These are phyloP conservation scores for Aspergillus jensenii DNA, from an alignment of 2,329 filamentous ascomycete species.

Conservation along the genomic window DNA sequence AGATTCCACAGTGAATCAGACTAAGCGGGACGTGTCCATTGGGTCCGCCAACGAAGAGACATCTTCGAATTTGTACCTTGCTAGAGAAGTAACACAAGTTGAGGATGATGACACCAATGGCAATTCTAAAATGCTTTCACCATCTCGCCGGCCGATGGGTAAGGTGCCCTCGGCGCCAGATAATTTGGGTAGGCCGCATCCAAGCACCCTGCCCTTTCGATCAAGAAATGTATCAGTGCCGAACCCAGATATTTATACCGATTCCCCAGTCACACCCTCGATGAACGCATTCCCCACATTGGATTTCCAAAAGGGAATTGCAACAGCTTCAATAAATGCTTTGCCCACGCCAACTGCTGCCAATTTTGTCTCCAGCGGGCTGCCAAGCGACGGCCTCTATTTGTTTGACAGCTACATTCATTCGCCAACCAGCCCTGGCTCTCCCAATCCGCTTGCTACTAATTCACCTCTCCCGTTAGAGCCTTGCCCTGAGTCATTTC, in stretches of 20 bases:
- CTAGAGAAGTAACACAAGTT: slow-evolving; percentile 47
- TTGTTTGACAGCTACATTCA: slow-evolving; percentile 85
- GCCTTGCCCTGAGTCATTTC: slow-evolving; percentile 82
- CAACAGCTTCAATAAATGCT: slow-evolving; percentile 57
- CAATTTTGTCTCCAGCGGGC: slow-evolving; percentile 57
- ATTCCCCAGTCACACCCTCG: slow-evolving; percentile 72
- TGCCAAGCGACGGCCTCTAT: slow-evolving; percentile 68
- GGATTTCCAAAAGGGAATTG: slow-evolving; percentile 44
- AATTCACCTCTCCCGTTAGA: slow-evolving; percentile 79
- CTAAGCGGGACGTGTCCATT: slow-evolving; percentile 33
- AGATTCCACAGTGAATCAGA: slow-evolving; percentile 23
- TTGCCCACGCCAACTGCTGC: slow-evolving; percentile 67
- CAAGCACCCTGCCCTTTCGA: slow-evolving; percentile 70
- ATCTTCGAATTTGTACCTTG: slow-evolving; percentile 42
- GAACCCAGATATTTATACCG: slow-evolving; percentile 60
- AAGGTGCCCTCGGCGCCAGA: slow-evolving; percentile 43
- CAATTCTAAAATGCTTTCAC: slow-evolving; percentile 33
- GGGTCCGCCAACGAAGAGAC: slow-evolving; percentile 41
- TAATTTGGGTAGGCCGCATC: slow-evolving; percentile 65
- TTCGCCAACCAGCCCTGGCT: slow-evolving; percentile 61
- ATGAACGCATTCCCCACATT: slow-evolving; percentile 64
- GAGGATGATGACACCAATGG: slow-evolving; percentile 33
- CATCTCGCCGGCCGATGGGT: slow-evolving; percentile 33
- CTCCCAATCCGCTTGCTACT: slow-evolving; percentile 60
- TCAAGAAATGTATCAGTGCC: slow-evolving; percentile 70